Percentiles rank a stretch among this genome's conserved stretches.
Conservation (phyloP, 2,329 filamentous ascomycete genomes). For the Lachnum nothofagi region DNA sequence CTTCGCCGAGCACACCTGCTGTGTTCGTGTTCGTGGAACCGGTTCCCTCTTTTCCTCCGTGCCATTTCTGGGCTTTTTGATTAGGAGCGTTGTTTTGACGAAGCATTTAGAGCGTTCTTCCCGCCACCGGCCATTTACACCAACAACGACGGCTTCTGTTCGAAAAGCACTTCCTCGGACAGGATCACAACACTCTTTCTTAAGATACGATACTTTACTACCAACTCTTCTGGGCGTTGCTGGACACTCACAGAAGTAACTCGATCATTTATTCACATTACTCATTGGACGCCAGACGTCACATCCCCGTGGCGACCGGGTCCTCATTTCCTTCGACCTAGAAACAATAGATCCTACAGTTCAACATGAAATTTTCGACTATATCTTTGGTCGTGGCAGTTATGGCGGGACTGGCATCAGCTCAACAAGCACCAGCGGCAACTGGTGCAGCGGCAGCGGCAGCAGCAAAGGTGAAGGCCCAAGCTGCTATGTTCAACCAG, state of each 20-base stretch:
- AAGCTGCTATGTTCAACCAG: conserved; percentile 39
- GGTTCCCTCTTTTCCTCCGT: background rate
- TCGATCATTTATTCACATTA: background rate
- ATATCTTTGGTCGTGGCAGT: conserved; percentile 19
- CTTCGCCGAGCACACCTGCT: background rate
- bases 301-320: background rate
- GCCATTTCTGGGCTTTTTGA: background rate
- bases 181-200: background rate
- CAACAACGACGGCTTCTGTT: background rate
- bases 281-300: conserved; percentile 2
- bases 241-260: conserved; percentile 19
- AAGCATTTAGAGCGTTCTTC: background rate
- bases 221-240: conserved; percentile 21
- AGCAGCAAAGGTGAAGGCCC: conserved; percentile 5
- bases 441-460: conserved; percentile 15
- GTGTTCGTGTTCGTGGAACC: background rate
- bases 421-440: conserved; percentile 15
- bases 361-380: conserved; percentile 22
- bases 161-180: background rate
- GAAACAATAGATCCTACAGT: background rate
- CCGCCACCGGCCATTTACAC: background rate
- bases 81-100: background rate
- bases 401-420: conserved; percentile 19
- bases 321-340: background rate
- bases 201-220: conserved; percentile 6